Evolutionary conservation across 2,329 filamentous ascomycete species (phyloP).

Genomic region (Emericellopsis cladophorae): DNA sequence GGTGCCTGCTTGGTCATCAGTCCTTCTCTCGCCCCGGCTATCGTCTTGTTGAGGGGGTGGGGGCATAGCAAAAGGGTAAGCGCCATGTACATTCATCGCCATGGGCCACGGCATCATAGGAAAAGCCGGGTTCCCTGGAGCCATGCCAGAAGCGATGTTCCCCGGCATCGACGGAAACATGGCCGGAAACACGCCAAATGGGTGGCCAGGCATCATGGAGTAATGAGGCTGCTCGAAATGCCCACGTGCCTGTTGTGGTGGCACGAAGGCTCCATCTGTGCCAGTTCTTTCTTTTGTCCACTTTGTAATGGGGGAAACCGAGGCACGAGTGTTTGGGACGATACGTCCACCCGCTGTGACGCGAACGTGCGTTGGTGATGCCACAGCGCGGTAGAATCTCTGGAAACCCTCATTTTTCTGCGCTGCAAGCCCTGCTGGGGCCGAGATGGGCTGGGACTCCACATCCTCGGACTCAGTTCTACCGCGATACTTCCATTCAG

Average conservation of each 20-base stretch:
- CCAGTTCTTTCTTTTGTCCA: slow-evolving; percentile 22
- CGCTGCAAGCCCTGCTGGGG: slow-evolving; percentile 36
- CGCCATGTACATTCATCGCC: slow-evolving; percentile 6
- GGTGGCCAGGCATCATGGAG: slow-evolving; percentile 5
- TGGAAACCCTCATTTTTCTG: slow-evolving; percentile 55
- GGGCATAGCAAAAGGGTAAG: no score
- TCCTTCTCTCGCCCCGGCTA: no score
- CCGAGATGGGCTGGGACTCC: slow-evolving; percentile 34
- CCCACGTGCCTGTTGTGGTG: background rate
- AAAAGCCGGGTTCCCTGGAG: background rate
- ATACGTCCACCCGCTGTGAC: slow-evolving; percentile 56
- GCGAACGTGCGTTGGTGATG: slow-evolving; percentile 53
- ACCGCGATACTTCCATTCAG: slow-evolving; percentile 31
- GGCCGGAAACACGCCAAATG: slow-evolving; percentile 12
- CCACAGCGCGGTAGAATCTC: slow-evolving; percentile 55
- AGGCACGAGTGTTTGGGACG: slow-evolving; percentile 48
- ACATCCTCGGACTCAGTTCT: slow-evolving; percentile 29
- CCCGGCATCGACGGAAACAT: slow-evolving; percentile 14
- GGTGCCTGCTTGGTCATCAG: slow-evolving; percentile 1
- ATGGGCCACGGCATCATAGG: background rate
- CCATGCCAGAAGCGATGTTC: slow-evolving; percentile 15
- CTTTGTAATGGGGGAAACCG: slow-evolving; percentile 39
- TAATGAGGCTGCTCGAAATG: slow-evolving; percentile 1
- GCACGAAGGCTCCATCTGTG: background rate
- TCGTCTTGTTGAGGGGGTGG: no score